Evolutionary conservation across 805 yeast species (phyloP).

Genomic region (Candida xiaguanensis): DNA sequence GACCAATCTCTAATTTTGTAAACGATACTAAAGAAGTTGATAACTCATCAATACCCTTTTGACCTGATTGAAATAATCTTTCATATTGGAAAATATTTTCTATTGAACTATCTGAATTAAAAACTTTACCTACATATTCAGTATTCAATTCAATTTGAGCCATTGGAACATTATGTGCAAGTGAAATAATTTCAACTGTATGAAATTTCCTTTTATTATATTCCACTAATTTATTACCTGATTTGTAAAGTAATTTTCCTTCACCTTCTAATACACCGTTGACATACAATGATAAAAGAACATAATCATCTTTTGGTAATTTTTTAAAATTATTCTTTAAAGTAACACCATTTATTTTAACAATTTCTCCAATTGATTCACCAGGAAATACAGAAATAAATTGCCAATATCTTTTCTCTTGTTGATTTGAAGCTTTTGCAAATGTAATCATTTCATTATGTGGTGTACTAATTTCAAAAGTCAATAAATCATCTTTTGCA

Average conservation of each 20-base stretch:
- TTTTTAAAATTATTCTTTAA: conserved; percentile 21
- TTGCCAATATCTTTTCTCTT: conserved; percentile 52
- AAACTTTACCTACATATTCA: conserved; percentile 66
- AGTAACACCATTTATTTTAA: conserved; percentile 59
- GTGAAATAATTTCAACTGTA: conserved; percentile 41
- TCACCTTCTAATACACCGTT: conserved; percentile 64
- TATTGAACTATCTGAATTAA: conserved; percentile 54
- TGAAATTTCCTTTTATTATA: conserved; percentile 41
- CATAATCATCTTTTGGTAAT: conserved; percentile 45
- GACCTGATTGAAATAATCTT: conserved; percentile 40
- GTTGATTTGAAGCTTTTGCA: conserved; percentile 66
- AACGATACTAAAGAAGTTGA: conserved; percentile 46
- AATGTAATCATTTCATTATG: conserved; percentile 49
- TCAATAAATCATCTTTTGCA: conserved; percentile 40
- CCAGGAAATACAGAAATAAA: conserved; percentile 69
- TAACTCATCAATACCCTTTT: conserved; percentile 41
- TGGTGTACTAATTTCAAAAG: conserved; percentile 52
- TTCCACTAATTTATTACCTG: conserved; percentile 45
- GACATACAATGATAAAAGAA: conserved; percentile 53
- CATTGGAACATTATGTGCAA: conserved; percentile 30
- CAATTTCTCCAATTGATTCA: conserved; percentile 69
- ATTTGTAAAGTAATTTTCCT: conserved; percentile 50
- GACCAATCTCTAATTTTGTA: conserved; percentile 50
- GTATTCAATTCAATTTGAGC: conserved; percentile 54
- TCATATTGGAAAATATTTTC: conserved; percentile 55